Evolutionary conservation across 1,139 yeast genomes (phyloP).

Genomic region (Ogataea hybrid): DNA sequence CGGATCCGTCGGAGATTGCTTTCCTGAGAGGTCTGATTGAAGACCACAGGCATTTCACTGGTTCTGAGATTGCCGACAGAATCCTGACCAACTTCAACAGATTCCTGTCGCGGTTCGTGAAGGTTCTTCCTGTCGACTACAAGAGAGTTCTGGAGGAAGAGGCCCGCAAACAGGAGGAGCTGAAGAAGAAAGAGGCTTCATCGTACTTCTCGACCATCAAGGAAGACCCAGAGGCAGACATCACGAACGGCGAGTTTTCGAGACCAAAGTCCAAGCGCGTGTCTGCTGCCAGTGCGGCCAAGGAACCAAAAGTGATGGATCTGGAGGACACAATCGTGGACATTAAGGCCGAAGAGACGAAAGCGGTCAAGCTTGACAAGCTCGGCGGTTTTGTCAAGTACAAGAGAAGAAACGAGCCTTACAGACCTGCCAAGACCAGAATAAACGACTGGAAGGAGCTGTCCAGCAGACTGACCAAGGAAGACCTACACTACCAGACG

Average conservation of each 20-base stretch:
- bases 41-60: slow-evolving; percentile 94
- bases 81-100: slow-evolving; percentile 85
- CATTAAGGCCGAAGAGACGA: slow-evolving; percentile 59
- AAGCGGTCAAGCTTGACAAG: slow-evolving; percentile 67
- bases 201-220: slow-evolving; percentile 64
- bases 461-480: slow-evolving; percentile 75
- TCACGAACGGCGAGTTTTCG: slow-evolving; percentile 77
- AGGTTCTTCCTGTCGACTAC: slow-evolving; percentile 90
- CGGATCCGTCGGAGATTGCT: slow-evolving; percentile 91
- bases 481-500: slow-evolving; percentile 85
- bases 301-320: slow-evolving; percentile 85
- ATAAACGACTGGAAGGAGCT: slow-evolving; percentile 92
- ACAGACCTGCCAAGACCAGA: slow-evolving; percentile 75
- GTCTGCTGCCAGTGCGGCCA: slow-evolving; percentile 44
- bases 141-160: slow-evolving; percentile 85
- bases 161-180: slow-evolving; percentile 63
- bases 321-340: slow-evolving; percentile 86
- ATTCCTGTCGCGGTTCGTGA: slow-evolving; percentile 83
- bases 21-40: slow-evolving; percentile 91
- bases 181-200: slow-evolving; percentile 58
- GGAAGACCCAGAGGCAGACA: slow-evolving; percentile 82
- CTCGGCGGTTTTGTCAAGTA: slow-evolving; percentile 91
- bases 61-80: slow-evolving; percentile 84
- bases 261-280: slow-evolving; percentile 39
- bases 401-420: slow-evolving; percentile 82